Conservation (phyloP, 1,284 basidiomycete genomes). For the Pseudozyma tsukubaensis region DNA sequence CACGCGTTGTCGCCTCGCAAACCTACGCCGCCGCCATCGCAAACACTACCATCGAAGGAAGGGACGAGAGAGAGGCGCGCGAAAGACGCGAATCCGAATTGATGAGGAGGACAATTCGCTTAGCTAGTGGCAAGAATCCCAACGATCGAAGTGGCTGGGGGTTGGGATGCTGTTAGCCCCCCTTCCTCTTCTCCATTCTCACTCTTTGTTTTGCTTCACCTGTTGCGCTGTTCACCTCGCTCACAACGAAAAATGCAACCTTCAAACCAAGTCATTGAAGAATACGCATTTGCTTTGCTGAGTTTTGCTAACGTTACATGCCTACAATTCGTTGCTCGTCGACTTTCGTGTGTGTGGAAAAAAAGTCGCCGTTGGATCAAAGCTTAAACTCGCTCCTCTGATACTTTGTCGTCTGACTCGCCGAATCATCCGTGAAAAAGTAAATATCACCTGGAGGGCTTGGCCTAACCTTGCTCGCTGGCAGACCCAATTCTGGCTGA, state of each 20-base stretch:
- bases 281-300: too few relatives aligned
- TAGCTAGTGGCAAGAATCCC: conserved; percentile 38
- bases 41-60: background rate
- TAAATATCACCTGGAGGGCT: conserved; percentile 76
- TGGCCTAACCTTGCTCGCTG: conserved; percentile 84
- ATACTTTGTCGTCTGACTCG: conserved; percentile 57
- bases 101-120: conserved; percentile 36
- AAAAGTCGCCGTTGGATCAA: conserved; percentile 7
- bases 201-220: background rate
- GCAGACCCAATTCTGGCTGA: conserved; percentile 81
- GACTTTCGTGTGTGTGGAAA: background rate
- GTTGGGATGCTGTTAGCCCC: conserved; percentile 21
- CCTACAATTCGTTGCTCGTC: background rate
- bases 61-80: conserved; percentile 6
- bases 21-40: conserved; percentile 6
- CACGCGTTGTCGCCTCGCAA: conserved; percentile 27
- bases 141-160: background rate
- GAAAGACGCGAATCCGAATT: conserved; percentile 14
- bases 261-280: too few relatives aligned
- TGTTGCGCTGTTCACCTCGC: background rate
- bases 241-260: background rate
- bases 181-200: background rate
- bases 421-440: conserved; percentile 65
- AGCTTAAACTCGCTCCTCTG: conserved; percentile 56
- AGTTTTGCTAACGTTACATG: background rate